Base-by-base conservation (phyloP, 768 basidiomycete species). In the Boletus huronensis region DNA sequence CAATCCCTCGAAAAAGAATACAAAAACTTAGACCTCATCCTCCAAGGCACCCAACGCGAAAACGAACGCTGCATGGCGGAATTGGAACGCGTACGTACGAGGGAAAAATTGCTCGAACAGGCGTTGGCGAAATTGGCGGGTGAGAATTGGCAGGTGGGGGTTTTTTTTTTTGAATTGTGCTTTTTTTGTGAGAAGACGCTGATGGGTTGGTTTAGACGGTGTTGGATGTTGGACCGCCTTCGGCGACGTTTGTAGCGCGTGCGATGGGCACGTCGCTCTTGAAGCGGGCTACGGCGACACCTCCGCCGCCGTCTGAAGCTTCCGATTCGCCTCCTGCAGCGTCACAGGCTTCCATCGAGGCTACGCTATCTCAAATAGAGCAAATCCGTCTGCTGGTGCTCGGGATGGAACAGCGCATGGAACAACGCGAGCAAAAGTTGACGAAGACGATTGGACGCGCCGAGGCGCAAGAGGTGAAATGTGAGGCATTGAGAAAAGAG, bases 41-140 rank as follows among this genome's bases (percentile, higher is more conserved):
- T 91, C 0, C 82, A 88, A 55, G 90, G 90, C 0, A 92, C 90
- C 0, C 89, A 91, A 58, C 75, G 89, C 47, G 91, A 93, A 73
- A 93, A 93, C 62, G 90, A 92, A 61, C 77, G 86, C 46, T 87
- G 85, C 58, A 92, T 93, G 90, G 77, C 81, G 0, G 88, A 91
- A 54, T 75, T 90, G 3, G 90, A 92, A 52, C 77, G 86, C 58
- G 78, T 75, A 3, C 88, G 82, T 54, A 77, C 76, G n/a, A 77
- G 90, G 46, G 88, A 90, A 70, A 88, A 89, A 68, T 76, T 82
- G 70, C 79, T 92, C 34, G 90, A 93, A 65, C 78, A 81, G 31
- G 87, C 88, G 45, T 69, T 93, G 14, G 75, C 82, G 6, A 84
- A 80, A 57, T 70, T 90, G 21, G 86, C 82, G 1, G 90, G 90